Evolutionary conservation across 2,329 filamentous ascomycete species (phyloP).

Genomic region (Fusarium solani-melongenae): DNA sequence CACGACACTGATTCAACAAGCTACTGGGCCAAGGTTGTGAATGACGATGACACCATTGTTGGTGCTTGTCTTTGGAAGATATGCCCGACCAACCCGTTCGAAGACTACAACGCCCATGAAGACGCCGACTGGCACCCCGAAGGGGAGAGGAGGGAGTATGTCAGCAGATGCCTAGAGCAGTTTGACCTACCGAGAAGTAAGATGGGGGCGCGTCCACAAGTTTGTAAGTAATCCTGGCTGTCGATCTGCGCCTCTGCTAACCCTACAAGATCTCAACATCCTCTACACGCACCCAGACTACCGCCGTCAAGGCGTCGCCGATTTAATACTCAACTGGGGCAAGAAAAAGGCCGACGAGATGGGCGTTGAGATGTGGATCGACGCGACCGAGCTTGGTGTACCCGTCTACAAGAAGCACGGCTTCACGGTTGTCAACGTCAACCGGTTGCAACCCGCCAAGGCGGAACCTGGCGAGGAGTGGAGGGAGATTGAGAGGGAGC

Average conservation of each 20-base stretch:
- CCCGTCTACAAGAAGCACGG: constrained; percentile 39
- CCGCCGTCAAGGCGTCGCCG: constrained; percentile 35
- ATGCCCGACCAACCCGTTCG: constrained; percentile 20
- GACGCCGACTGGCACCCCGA: constrained; percentile 32
- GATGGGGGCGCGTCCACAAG: constrained; percentile 35
- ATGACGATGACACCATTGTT: constrained; percentile 30
- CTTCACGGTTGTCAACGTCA: constrained; percentile 29
- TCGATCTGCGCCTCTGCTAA: neutral
- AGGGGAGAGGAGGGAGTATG: constrained; percentile 31
- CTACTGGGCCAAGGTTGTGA: constrained; percentile 28
- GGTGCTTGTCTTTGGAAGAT: constrained; percentile 40
- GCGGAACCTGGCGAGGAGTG: constrained; percentile 21
- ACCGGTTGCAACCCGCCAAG: constrained; percentile 16
- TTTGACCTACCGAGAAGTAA: constrained; percentile 28
- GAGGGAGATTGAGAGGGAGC: constrained; percentile 21
- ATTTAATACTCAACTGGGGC: constrained; percentile 36
- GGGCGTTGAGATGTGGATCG: constrained; percentile 40
- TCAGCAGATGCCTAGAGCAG: constrained; percentile 28
- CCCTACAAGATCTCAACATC: constrained; percentile 29
- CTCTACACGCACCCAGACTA: constrained; percentile 37
- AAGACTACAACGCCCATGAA: constrained; percentile 15
- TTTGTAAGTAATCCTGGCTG: constrained; percentile 17
- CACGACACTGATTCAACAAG: constrained; percentile 28
- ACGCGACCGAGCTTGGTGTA: constrained; percentile 34
- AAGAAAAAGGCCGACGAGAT: constrained; percentile 39